Conservation (phyloP, 306 rosid genomes). For the Sophora flavescens region DNA sequence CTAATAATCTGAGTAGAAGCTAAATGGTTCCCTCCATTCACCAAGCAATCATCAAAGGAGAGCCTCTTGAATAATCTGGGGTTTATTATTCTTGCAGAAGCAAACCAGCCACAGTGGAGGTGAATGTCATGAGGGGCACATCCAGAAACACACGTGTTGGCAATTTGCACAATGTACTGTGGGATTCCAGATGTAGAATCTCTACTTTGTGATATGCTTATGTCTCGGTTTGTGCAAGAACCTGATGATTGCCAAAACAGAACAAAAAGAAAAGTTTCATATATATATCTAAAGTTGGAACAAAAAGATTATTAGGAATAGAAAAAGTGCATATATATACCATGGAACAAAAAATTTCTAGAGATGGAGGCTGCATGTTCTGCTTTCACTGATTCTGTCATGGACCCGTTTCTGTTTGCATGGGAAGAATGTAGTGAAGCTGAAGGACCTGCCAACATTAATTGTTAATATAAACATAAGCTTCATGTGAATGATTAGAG, state of each 20-base stretch:
- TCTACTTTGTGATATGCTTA: conserved; percentile 71
- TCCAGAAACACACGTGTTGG: conserved; percentile 68
- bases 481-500: not conserved
- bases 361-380: conserved; percentile 42
- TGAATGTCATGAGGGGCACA: conserved; percentile 68
- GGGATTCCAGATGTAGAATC: conserved; percentile 67
- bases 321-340: conserved; percentile 46
- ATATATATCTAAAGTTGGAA: not conserved
- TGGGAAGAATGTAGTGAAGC: conserved; percentile 20
- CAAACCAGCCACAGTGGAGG: conserved; percentile 84
- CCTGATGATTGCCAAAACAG: conserved; percentile 45
- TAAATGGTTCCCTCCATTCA: conserved; percentile 68
- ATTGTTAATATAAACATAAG: conserved; percentile 5
- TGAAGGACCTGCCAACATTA: conserved; percentile 46
- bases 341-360: conserved; percentile 52
- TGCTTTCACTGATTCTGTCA: conserved; percentile 35
- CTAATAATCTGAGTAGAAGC: conserved; percentile 56
- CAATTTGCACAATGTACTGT: conserved; percentile 64
- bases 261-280: not conserved
- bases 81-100: conserved; percentile 66
- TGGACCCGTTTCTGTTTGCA: conserved; percentile 51
- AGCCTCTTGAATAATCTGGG: conserved; percentile 71
- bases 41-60: conserved; percentile 70
- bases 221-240: conserved; percentile 61
- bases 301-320: not conserved